Evolutionary conservation across 768 basidiomycete genomes (phyloP).

Genomic region (Nevesoporus exiguus): DNA sequence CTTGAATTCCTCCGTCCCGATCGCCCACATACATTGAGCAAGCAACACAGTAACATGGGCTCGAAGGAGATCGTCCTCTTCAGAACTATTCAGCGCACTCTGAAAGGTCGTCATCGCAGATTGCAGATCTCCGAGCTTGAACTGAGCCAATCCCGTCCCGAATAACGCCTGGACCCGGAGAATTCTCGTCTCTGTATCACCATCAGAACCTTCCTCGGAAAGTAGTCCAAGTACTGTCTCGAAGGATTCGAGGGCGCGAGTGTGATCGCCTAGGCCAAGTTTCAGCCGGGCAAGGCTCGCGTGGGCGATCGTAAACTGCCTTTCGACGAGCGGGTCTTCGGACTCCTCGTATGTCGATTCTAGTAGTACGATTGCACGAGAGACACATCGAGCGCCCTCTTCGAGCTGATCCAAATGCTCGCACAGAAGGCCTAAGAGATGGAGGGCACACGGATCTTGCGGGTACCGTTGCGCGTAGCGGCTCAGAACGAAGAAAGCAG

Average conservation of each 20-base stretch:
- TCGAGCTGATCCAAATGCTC: conserved; percentile 76
- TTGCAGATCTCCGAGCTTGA: conserved; percentile 59
- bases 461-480: conserved; percentile 71
- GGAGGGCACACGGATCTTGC: conserved; percentile 68
- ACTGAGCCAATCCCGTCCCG: conserved; percentile 69
- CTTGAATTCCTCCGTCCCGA: conserved; percentile 68
- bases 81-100: conserved; percentile 54
- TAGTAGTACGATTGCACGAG: conserved; percentile 64
- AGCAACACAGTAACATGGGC: conserved; percentile 76
- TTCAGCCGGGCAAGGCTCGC: conserved; percentile 75
- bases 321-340: conserved; percentile 76
- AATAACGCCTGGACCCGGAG: conserved; percentile 64
- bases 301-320: conserved; percentile 77
- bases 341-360: conserved; percentile 86
- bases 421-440: conserved; percentile 81
- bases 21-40: conserved; percentile 83
- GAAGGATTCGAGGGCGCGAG: conserved; percentile 63
- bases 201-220: conserved; percentile 40
- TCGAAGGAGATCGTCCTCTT: conserved; percentile 45
- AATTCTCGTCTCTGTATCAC: conserved; percentile 33
- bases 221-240: conserved; percentile 71
- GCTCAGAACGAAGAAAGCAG: conserved; percentile 77
- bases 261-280: conserved; percentile 56
- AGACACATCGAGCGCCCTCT: conserved; percentile 54
- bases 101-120: conserved; percentile 68